Percentiles rank a stretch among this genome's conserved stretches.
phyloP scores from a whole-genome alignment of 139 green algal species.

The Micractinium sp. region DNA sequence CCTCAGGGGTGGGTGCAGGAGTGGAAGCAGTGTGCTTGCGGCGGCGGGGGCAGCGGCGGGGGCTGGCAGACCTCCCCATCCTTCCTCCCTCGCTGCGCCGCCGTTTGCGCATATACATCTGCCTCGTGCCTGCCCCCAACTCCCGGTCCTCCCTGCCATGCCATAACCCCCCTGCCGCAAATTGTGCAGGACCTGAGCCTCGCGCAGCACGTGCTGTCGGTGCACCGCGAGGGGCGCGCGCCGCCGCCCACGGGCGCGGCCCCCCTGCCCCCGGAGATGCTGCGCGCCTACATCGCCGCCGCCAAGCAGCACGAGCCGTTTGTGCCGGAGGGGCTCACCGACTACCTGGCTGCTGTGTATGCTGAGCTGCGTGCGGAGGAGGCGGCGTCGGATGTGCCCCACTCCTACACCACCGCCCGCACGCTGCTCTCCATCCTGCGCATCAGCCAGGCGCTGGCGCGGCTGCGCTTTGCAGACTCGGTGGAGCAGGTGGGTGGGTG shows the following conservation, averaged over 20 bases:
- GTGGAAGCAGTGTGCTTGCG: no score
- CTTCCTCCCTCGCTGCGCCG: no score
- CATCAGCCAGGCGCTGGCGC: slow-evolving; percentile 87
- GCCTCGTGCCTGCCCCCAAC: no score
- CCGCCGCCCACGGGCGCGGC: slow-evolving; percentile 30
- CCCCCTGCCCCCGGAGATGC: slow-evolving; percentile 65
- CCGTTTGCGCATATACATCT: no score
- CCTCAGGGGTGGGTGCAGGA: no score
- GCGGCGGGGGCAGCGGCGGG: no score
- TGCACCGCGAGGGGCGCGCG: slow-evolving; percentile 75
- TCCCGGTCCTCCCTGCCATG: no score
- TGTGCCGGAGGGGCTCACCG: slow-evolving; percentile 85
- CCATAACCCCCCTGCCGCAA: no score
- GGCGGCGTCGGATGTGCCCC: slow-evolving; percentile 49
- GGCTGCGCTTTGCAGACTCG: slow-evolving; percentile 75
- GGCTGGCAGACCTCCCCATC: no score
- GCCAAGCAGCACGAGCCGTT: slow-evolving; percentile 78
- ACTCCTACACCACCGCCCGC: slow-evolving; percentile 92
- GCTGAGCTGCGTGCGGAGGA: slow-evolving; percentile 80
- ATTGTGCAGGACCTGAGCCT: slow-evolving; percentile 72
- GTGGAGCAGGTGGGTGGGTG: slow-evolving; percentile 57
- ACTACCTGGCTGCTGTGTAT: slow-evolving; percentile 92
- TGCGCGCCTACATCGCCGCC: slow-evolving; percentile 89
- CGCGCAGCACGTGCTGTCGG: slow-evolving; percentile 91
- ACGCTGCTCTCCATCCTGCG: slow-evolving; percentile 97